Conservation (phyloP, 176 grass and related monocot species). For the Avena insularis region DNA sequence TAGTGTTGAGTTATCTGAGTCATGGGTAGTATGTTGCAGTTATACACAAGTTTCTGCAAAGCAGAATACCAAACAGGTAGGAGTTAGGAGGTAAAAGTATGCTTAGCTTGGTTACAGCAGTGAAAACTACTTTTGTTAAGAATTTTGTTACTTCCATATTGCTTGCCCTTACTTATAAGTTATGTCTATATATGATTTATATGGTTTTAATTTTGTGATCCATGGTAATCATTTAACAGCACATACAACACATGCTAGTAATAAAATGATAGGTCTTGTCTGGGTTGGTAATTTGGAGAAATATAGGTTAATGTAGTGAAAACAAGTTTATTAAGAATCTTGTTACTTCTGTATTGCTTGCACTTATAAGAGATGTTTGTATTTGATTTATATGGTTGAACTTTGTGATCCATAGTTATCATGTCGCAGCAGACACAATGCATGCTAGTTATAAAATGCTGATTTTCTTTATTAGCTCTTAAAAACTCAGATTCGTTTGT, state of each 20-base stretch:
- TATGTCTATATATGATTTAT: slow-evolving; percentile 7
- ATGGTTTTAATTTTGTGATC: neutral
- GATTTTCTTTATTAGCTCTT: neutral
- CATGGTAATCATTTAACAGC: neutral
- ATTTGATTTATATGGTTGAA: neutral
- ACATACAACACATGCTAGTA: neutral
- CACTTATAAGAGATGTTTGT: neutral
- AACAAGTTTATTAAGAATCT: neutral
- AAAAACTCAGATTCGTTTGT: neutral
- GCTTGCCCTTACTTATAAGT: neutral
- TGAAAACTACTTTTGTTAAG: neutral
- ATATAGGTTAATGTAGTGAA: neutral
- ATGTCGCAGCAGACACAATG: neutral
- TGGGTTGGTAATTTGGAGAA: neutral
- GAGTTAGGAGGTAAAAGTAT: neutral
- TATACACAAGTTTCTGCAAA: neutral
- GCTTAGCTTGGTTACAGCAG: neutral
- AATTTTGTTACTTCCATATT: neutral
- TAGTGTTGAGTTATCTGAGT: neutral
- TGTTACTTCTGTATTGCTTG: neutral
- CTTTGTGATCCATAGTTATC: neutral
- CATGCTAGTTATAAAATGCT: slow-evolving; percentile 11
- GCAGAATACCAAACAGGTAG: neutral
- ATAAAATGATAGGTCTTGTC: neutral
- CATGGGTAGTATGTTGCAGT: neutral